Base-by-base conservation (phyloP, 306 rosid species). In the Sindora glabra region DNA sequence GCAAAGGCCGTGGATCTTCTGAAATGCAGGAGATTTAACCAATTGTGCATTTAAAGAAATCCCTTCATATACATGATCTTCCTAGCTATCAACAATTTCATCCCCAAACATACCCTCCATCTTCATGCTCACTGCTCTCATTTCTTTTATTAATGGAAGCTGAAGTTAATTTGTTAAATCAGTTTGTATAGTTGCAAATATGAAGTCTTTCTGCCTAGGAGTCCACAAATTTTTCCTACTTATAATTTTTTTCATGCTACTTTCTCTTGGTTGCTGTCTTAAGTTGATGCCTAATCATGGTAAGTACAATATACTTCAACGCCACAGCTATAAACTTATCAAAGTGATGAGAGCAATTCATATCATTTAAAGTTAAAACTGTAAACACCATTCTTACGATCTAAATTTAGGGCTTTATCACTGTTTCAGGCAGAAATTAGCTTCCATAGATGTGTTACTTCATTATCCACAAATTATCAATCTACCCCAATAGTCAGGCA, bases 1-100 rank as follows among this genome's bases (percentile, higher is more conserved):
- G 78, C 59, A 48, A 49, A 49, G 59, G 81, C 81, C 88, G 74
- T 74, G 86, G 73, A 74, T 89, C 96, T 80, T 81, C 94, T 89
- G 96, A 89, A 56, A 64, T 69, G 62, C 61, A 49, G 60, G 76
- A 69, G 81, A 24, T 56, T 80, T 77, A 65, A 78, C 65, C 60
- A 37, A 54, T 40, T 46, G 62, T 24, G 68, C 86, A 83, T 83
- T 87, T 76, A 81, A 67, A 73, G 22, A 77, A 46, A 32, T 73
- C 60, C 38, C 63, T 49, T 53, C 29, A 26, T 48, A 48, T 64
- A 38, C 54, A 45, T 27, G 56, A 34, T 39, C 24, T 59, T 30
- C 24, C 22, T 32, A 3, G 24, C 40, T n/a, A 47, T 39, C 55
- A 34, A 59, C 42, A 48, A 41, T 10, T 8, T 15, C 8, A 11